Conservation (phyloP, 352 stramenopile species). For the Pythium periplocum region DNA sequence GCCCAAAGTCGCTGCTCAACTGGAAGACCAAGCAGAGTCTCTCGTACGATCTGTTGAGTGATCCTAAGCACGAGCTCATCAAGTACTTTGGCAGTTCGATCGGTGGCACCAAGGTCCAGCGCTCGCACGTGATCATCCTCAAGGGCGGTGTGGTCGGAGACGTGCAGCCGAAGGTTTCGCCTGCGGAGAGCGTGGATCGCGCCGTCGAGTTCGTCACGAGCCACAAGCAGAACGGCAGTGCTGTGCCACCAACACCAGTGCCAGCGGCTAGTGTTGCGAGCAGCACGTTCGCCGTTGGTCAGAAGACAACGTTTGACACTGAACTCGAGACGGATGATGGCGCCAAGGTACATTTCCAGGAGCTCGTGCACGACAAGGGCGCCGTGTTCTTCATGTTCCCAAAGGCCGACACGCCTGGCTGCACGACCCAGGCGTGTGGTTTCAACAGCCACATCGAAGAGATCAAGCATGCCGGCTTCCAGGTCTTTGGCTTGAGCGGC, state of each 20-base stretch:
- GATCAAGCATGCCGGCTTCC: conserved; percentile 70
- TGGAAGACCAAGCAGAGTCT: conserved; percentile 81
- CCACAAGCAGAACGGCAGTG: conserved; percentile 21
- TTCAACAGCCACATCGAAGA: conserved; percentile 81
- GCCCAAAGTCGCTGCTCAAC: conserved; percentile 57
- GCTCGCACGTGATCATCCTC: conserved; percentile 80
- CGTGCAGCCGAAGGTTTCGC: conserved; percentile 72
- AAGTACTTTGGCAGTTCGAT: conserved; percentile 85
- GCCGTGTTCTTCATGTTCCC: conserved; percentile 89
- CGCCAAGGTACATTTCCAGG: conserved; percentile 53
- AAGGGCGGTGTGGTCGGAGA: conserved; percentile 77
- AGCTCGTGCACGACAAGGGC: conserved; percentile 66
- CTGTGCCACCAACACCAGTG: conserved; percentile 1
- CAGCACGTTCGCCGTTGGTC: conserved; percentile 33
- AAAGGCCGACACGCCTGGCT: conserved; percentile 80
- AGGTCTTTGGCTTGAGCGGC: conserved; percentile 75
- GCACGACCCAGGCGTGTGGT: conserved; percentile 76
- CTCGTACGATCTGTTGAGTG: conserved; percentile 76
- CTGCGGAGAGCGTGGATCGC: conserved; percentile 64
- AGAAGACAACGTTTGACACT: conserved; percentile 45
- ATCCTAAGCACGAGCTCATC: conserved; percentile 78
- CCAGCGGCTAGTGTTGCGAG: conserved; percentile 5
- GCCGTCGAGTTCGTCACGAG: conserved; percentile 70
- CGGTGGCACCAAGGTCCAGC: conserved; percentile 69
- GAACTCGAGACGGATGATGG: conserved; percentile 67